Conservation (phyloP, 78 protist genomes). For the Planoprotostelium fungivorum region DNA sequence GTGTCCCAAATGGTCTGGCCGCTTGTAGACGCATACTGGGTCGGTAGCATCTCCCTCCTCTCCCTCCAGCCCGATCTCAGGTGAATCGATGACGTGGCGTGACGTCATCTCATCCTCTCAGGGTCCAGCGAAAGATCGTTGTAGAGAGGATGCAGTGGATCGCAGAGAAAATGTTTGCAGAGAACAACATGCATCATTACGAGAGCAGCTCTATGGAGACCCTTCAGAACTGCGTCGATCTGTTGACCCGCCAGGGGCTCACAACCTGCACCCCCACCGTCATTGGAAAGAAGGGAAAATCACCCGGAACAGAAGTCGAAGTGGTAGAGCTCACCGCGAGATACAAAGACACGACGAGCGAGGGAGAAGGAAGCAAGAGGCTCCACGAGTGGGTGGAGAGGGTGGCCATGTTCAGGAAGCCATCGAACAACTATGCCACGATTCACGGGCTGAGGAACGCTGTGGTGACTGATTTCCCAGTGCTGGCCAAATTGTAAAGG, state of each 20-base stretch:
- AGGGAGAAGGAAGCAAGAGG: constrained; percentile 27
- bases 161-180: constrained; percentile 71
- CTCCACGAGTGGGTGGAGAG: constrained; percentile 30
- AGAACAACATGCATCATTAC: constrained; percentile 52
- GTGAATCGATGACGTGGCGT: too few species aligned
- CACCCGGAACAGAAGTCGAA: constrained; percentile 37
- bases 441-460: constrained; percentile 34
- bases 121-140: constrained; percentile 37
- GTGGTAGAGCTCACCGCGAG: constrained; percentile 34
- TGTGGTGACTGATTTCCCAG: constrained; percentile 58
- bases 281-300: constrained; percentile 13
- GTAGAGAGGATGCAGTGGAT: constrained; percentile 54
- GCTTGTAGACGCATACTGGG: constrained; percentile 62
- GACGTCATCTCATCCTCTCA: too few species aligned
- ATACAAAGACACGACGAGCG: constrained; percentile 10
- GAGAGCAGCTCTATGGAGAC: constrained; percentile 65
- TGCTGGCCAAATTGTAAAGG: constrained; percentile 26
- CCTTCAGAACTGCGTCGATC: constrained; percentile 33
- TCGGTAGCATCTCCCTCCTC: constrained; percentile 35
- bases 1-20: constrained; percentile 55
- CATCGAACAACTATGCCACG: constrained; percentile 22
- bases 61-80: constrained; percentile 63
- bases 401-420: constrained; percentile 33
- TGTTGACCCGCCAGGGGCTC: constrained; percentile 27
- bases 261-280: neutral